Evolutionary conservation across 176 grass and related monocot genomes (phyloP).

Genomic region (Thinopyrum elongatum): DNA sequence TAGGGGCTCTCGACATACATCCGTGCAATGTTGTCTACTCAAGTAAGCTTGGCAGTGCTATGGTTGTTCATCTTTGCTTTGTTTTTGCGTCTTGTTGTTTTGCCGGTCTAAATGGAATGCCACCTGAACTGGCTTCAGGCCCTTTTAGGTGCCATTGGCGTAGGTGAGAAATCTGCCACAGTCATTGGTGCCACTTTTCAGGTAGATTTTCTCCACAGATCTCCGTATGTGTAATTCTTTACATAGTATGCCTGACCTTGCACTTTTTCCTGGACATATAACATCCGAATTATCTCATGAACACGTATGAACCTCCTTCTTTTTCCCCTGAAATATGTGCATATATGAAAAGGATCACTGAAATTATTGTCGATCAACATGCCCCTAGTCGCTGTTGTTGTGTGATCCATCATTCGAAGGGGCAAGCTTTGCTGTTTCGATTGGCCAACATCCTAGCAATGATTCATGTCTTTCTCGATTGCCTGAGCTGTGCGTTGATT

Average conservation of each 20-base stretch:
- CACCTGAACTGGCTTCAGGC: constrained; percentile 50
- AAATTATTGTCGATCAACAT: background rate
- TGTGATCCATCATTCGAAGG: background rate
- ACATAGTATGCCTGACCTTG: background rate
- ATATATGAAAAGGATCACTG: background rate
- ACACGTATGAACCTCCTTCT: background rate
- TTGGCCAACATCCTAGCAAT: background rate
- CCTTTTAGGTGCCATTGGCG: constrained; percentile 90
- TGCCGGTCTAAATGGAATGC: constrained; percentile 31
- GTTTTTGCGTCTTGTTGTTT: background rate
- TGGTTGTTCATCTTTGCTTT: constrained; percentile 9
- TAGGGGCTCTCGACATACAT: constrained; percentile 92
- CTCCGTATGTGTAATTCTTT: background rate
- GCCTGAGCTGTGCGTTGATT: background rate
- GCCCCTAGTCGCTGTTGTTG: background rate
- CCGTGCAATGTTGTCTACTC: constrained; percentile 90
- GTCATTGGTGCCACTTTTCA: constrained; percentile 99
- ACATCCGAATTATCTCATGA: background rate
- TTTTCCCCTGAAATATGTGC: background rate
- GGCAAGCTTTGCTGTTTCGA: background rate
- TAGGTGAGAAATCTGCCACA: constrained; percentile 84
- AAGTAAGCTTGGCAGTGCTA: constrained; percentile 47
- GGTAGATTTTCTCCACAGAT: constrained; percentile 32
- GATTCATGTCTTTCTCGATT: constrained; percentile 2
- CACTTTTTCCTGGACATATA: background rate